phyloP scores from a whole-genome alignment of 2,329 filamentous ascomycete species.

The Fusarium hainanense region DNA sequence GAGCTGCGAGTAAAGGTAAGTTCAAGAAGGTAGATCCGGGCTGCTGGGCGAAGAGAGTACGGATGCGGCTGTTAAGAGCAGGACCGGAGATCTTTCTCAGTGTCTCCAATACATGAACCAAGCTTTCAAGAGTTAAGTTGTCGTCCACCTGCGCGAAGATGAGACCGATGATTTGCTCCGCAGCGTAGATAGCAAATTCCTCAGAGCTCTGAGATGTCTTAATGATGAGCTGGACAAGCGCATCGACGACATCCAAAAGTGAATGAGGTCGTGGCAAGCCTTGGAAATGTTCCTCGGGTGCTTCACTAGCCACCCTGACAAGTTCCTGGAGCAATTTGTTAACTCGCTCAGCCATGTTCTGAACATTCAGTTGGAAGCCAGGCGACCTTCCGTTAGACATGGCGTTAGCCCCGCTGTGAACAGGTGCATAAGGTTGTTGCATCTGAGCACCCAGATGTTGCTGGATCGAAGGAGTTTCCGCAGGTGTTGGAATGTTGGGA shows the following conservation, averaged over 20 bases:
- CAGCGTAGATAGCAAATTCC: constrained; percentile 68
- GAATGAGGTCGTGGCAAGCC: constrained; percentile 69
- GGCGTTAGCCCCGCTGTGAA: constrained; percentile 55
- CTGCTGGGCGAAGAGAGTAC: constrained; percentile 67
- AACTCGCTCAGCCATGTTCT: constrained; percentile 65
- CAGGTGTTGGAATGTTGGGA: constrained; percentile 67
- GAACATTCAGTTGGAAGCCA: constrained; percentile 62
- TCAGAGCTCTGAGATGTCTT: constrained; percentile 71
- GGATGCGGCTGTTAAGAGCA: constrained; percentile 65
- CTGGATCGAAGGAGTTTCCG: constrained; percentile 68
- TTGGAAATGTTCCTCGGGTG: constrained; percentile 68
- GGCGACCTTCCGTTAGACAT: constrained; percentile 64
- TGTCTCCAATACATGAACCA: constrained; percentile 71
- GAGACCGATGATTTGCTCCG: constrained; percentile 67
- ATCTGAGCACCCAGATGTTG: constrained; percentile 63
- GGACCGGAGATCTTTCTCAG: constrained; percentile 69
- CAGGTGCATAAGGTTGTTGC: constrained; percentile 65
- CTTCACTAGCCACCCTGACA: constrained; percentile 63
- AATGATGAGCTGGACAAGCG: constrained; percentile 70
- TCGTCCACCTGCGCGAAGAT: constrained; percentile 67
- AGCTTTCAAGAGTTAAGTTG: constrained; percentile 68
- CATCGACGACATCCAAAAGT: constrained; percentile 72
- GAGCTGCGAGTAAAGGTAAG: constrained; percentile 66
- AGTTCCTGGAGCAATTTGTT: constrained; percentile 69
- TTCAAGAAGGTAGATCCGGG: constrained; percentile 66